Evolutionary conservation across 164 flowering plant genomes (phyloP).

Genomic region (Kalanchoe fedtschenkoi): DNA sequence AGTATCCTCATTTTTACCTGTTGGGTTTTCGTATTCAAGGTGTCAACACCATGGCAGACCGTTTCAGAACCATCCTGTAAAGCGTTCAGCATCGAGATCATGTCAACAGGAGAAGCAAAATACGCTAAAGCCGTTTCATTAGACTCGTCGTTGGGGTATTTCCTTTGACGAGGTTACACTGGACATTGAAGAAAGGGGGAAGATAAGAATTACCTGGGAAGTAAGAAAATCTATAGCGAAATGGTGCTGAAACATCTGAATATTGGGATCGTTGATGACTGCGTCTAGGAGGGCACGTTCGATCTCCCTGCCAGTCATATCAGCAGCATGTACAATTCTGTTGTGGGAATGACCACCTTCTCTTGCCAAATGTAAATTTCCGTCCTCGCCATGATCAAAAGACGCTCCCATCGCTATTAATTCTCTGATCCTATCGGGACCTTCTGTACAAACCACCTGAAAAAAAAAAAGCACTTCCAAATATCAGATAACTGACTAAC

Average conservation of each 20-base stretch:
- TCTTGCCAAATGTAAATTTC: constrained; percentile 87
- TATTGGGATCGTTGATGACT: constrained; percentile 62
- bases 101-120: too few relatives aligned
- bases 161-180: too few relatives aligned
- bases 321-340: constrained; percentile 96
- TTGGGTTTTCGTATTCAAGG: constrained; percentile 68
- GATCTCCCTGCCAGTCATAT: constrained; percentile 97
- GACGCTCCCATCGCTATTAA: constrained; percentile 93
- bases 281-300: constrained; percentile 86
- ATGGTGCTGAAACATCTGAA: constrained; percentile 73
- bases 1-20: constrained; percentile 36
- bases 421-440: constrained; percentile 89
- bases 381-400: constrained; percentile 97
- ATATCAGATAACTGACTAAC: too few relatives aligned
- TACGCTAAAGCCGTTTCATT: too few relatives aligned
- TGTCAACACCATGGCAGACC: constrained; percentile 84
- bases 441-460: constrained; percentile 98
- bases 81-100: not conserved
- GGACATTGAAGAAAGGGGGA: not conserved
- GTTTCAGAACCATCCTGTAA: constrained; percentile 73
- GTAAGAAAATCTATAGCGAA: constrained; percentile 92
- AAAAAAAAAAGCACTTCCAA: not conserved
- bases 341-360: constrained; percentile 97
- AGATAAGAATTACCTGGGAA: constrained; percentile 41
- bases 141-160: not conserved